Percentiles rank a stretch among this genome's conserved stretches.
phyloP scores from a whole-genome alignment of 257 asterid genomes.

The Linaria vulgaris region DNA sequence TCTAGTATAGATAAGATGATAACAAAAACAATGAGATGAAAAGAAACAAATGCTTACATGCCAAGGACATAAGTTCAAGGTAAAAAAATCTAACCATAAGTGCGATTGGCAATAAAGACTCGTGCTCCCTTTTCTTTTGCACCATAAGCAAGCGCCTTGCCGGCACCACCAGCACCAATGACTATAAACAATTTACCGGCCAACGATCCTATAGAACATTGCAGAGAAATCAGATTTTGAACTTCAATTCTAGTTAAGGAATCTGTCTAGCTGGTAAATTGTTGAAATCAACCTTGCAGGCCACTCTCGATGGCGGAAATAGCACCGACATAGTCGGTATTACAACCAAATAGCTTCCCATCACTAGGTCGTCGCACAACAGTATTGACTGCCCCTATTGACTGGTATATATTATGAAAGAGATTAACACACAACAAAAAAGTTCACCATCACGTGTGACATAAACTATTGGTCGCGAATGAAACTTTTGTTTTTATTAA shows the following conservation, averaged over 20 bases:
- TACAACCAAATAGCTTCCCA: constrained; percentile 89
- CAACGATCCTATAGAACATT: constrained; percentile 46
- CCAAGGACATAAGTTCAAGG: constrained; percentile 2
- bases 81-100: constrained; percentile 61
- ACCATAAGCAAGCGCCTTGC: constrained; percentile 93
- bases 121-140: constrained; percentile 96
- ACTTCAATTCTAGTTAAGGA: constrained; percentile 15
- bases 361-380: constrained; percentile 55
- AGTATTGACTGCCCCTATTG: constrained; percentile 93
- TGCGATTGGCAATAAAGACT: constrained; percentile 90
- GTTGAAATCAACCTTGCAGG: constrained; percentile 58
- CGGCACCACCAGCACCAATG: constrained; percentile 99
- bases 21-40: constrained; percentile 5
- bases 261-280: constrained; percentile 22
- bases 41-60: constrained; percentile 6
- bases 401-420: constrained; percentile 42
- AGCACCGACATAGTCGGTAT: constrained; percentile 94
- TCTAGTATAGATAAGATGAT: constrained; percentile 36
- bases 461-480: constrained; percentile 2
- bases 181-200: constrained; percentile 80
- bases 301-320: constrained; percentile 85
- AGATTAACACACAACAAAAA: constrained; percentile 25
- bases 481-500: no score
- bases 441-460: no score
- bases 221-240: constrained; percentile 14